Evolutionary conservation across 176 grass and related monocot genomes (phyloP), one percentile per base, ranked within the genome.

Genomic region (Eragrostis curvula): DNA sequence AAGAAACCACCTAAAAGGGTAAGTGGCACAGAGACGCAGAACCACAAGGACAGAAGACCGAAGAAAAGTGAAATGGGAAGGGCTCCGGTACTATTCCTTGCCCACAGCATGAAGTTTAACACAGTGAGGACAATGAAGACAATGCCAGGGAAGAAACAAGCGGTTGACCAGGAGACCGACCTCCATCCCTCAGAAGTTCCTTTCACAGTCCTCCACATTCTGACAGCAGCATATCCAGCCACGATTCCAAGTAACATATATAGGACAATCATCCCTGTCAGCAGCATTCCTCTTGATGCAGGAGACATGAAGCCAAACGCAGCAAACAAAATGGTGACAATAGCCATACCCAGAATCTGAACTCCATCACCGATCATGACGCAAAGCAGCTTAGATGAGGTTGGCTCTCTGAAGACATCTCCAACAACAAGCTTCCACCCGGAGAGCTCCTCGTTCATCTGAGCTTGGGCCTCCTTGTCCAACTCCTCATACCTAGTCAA

Each of bases 371-470:
- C 93, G 65, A 96, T 85, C 88, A 96, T 92, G 62, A 96, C 68
- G 5, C 93, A 96, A 7, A 96, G 81, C 76, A 96, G 84, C 79
- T 96, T 96, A 36, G 87, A 74, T 66, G 52, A 96, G 45, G 82
- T 89, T 81, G 93, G 93, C 60, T 96, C 93, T 87, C 93, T 96
- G 76, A 92, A 96, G 60, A 96, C 93, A 79, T 96, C 93, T 78
- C 93, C 93, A 77, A 93, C 93, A 16, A 96, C 90, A 72, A 96
- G 87, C 82, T 96, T 96, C 93, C 93, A 96, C 23, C 93, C 93
- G 6, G 93, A 96, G 45, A 96, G 93, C 60, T 96, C 93, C 66
- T 96, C 93, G 27, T 84, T 90, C 93, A 96, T 93, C 78, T 93
- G 93, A 74, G 90, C 93, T 87, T 93, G 93, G n/a, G 93, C 61